Evolutionary conservation across 257 asterid genomes (phyloP), one percentile per base, ranked within the genome.

Genomic region (Eucommia ulmoides): DNA sequence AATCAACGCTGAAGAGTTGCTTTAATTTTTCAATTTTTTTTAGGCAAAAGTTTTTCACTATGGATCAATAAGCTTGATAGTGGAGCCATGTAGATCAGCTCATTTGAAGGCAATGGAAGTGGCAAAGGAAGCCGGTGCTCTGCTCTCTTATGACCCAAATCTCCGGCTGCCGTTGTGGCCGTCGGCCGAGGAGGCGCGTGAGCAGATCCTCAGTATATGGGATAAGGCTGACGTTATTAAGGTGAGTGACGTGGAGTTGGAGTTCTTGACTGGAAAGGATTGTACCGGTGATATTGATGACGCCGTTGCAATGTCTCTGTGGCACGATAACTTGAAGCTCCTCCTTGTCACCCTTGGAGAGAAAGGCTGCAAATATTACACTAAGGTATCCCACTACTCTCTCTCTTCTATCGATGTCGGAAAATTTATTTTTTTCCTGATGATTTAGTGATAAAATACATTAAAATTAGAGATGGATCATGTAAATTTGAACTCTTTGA

Each of bases 61-160:
- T 2, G 97, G 95, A 56, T 88, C 97, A 20, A 88, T 88, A 33
- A 88, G 97, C 63, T 77, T 88, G 84, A 88, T 88, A 10, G 95
- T 84, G 63, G 97, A 88, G 84, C 97, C 97, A 55, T 88, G 95
- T 52, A 70, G 97, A 77, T 72, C 97, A 22, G 97, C 97, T 18
- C 97, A 88, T 57, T 33, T 88, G 66, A 84, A 77, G 70, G 97
- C 97, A 22, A 88, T 88, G 97, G 82, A 82, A 10, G 97, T 55
- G 64, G 97, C 97, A 18, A 88, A 76, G 72, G 72, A 69, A 1
- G 95, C 89, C 0, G 97, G 97, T 19, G 95, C 93, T 18, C 62
- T 88, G 65, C 84, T 88, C 33, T 84, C 97, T 0, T 88, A 88
- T 48, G 97, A 88, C 65, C 97, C 97, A 7, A 88, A 88, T 58